Conservation (phyloP, 441 rosid genomes). For the Syzygium syzygioides region DNA sequence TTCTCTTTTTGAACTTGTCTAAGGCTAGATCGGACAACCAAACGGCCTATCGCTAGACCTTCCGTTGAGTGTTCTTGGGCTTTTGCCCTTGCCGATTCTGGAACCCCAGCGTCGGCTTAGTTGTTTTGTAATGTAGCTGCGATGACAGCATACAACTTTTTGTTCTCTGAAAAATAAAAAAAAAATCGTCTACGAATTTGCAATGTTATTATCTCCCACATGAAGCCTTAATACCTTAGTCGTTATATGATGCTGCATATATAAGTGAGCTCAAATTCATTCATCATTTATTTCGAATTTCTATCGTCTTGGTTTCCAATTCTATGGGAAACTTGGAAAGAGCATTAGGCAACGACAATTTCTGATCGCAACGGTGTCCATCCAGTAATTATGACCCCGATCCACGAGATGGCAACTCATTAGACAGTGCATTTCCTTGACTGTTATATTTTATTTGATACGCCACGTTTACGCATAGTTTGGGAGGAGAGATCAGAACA, state of each 20-base stretch:
- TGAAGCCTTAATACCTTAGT: background rate
- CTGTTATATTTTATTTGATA: background rate
- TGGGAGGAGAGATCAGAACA: background rate
- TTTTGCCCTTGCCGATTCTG: background rate
- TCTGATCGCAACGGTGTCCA: background rate
- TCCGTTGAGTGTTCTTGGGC: background rate
- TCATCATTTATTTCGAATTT: background rate
- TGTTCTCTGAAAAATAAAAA: background rate
- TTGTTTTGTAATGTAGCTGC: background rate
- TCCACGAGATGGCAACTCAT: background rate
- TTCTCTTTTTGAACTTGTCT: background rate
- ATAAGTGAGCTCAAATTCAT: background rate
- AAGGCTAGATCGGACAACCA: background rate
- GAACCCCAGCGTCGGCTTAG: background rate
- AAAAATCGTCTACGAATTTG: background rate
- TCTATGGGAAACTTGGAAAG: background rate
- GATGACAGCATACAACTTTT: background rate
- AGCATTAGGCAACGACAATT: background rate
- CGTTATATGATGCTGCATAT: background rate
- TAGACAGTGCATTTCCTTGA: background rate
- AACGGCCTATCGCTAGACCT: background rate
- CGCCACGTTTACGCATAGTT: background rate
- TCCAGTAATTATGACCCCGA: background rate
- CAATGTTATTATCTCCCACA: rapidly evolving
- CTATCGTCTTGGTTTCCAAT: background rate